phyloP scores from a whole-genome alignment of 345 rosid species.

The Alliaria petiolata region DNA sequence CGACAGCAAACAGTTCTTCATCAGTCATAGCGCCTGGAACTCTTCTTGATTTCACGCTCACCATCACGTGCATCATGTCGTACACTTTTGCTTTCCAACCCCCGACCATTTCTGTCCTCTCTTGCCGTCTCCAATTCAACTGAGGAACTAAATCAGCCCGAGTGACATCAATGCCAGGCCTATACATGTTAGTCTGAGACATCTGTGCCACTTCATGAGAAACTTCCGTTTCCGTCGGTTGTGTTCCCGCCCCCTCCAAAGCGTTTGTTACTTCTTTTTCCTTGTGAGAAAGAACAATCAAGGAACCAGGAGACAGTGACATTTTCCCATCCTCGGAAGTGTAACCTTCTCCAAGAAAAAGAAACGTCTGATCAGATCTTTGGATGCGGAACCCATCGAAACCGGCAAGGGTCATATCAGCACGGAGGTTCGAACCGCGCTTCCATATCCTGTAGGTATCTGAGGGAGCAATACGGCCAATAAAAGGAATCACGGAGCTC shows the following conservation, averaged over 20 bases:
- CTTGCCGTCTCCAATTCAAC: constrained; percentile 96
- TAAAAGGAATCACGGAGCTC: constrained; percentile 96
- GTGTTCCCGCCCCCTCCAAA: constrained; percentile 94
- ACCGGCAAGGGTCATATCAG: constrained; percentile 97
- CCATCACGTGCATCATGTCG: constrained; percentile 97
- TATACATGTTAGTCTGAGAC: constrained; percentile 87
- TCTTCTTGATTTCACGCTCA: constrained; percentile 86
- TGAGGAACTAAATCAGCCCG: constrained; percentile 93
- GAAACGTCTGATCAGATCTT: constrained; percentile 88
- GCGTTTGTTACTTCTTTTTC: constrained; percentile 95
- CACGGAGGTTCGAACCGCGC: constrained; percentile 96
- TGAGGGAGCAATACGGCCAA: constrained; percentile 95
- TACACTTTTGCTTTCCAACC: constrained; percentile 94
- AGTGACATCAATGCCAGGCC: constrained; percentile 97
- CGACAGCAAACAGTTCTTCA: constrained; percentile 89
- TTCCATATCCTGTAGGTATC: constrained; percentile 99
- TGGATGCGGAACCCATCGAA: constrained; percentile 96
- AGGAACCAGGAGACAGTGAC: constrained; percentile 69
- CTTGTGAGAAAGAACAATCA: constrained; percentile 89
- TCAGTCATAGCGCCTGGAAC: constrained; percentile 98
- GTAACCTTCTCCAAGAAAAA: constrained; percentile 92
- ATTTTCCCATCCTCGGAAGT: constrained; percentile 64
- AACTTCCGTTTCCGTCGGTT: constrained; percentile 90
- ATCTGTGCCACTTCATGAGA: constrained; percentile 39
- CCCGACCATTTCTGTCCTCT: constrained; percentile 90